Evolutionary conservation across 768 basidiomycete genomes (phyloP), one percentile per base, ranked within the genome.

Genomic region (Leccinum subgranulosum): DNA sequence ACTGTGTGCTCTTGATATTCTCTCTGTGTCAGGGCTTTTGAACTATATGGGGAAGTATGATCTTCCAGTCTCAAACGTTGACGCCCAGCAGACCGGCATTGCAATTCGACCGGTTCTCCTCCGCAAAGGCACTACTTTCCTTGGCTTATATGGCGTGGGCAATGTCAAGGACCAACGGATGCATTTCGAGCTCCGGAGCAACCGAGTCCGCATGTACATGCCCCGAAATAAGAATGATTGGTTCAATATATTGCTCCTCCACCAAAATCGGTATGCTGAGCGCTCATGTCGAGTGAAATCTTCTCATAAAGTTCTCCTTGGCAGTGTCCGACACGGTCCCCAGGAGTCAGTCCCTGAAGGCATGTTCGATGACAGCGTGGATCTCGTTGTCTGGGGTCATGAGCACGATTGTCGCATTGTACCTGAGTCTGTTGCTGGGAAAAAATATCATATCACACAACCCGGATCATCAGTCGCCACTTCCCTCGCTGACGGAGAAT

Each of bases 31-130:
- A 0, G 97, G 97, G 4, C 82, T 98, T 14, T 73, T 99, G 64
- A 99, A 98, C 72, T 98, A 99, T 73, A 98, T 99, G 81, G 97
- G 97, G 29, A 97, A 98, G 71, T 81, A 95, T 55, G 95, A 98
- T 67, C 79, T 99, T 1, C 87, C 92, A 1, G 67, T 86, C 21
- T 82, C 84, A 41, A 90, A 92, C 56, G 80, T 81, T 23, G 84
- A 71, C 11, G 83, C 87, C 0, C 74, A 81, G 17, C 81, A 79
- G 31, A 81, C 79, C 15, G 96, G 95, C 3, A 92, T 98, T 57
- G 85, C 87, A 21, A 85, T 98, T 60, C 82, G 86, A 53, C 97
- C 96, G 0, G 85, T 98, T n/a, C 83, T 98, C 11, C 81, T 98
- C 10, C 83, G 86, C 41, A 97, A 96, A 71, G 97, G 97, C 17